Evolutionary conservation across 345 rosid genomes (phyloP), one percentile per base, ranked within the genome.

Genomic region (Citrus mangshanensis): DNA sequence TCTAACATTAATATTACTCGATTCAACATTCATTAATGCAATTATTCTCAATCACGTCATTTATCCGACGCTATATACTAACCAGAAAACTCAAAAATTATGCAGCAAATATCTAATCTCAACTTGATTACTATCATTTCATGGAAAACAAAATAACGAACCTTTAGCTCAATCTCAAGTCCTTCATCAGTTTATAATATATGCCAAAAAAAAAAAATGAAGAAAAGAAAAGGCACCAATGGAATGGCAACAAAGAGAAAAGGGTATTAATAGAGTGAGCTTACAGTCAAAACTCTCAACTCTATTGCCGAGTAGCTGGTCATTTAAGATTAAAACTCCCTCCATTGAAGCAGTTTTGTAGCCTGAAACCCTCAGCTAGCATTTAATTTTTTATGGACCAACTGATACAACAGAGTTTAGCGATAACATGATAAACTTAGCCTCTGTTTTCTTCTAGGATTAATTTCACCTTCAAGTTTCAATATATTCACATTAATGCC

Each of bases 271-370:
- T 10, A 55, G 68, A 81, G 46, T 3, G 46, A 9, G 80, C 87
- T 88, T 91, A 88, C 93, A 80, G 10, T 69, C 60, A 73, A 82
- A 73, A 66, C 58, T 77, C 49, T 56, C 78, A 67, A 73, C 4
- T 73, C 77, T 79, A 21, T 28, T 70, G 75, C 59, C 80, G 68
- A 79, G 72, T 32, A 82, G 49, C 40, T 72, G 90, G 34, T 77
- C 74, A 69, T 72, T 80, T 38, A 80, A 54, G 55, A 38, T 10
- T 34, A 81, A 54, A 60, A 38, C 16, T 66, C 82, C 25, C 30
- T 76, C 79, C 79, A 75, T 72, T 71, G 85, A 74, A 76, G 74
- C 63, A n/a, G 56, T 65, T 62, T 58, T 80, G 62, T 73, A 10
- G 51, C 51, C 42, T 28, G 82, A 77, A 75, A 72, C 55, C 40